Percentiles rank a stretch among this genome's conserved stretches.
Conservation (phyloP, 306 rosid species). For the Lathyrus aphaca region DNA sequence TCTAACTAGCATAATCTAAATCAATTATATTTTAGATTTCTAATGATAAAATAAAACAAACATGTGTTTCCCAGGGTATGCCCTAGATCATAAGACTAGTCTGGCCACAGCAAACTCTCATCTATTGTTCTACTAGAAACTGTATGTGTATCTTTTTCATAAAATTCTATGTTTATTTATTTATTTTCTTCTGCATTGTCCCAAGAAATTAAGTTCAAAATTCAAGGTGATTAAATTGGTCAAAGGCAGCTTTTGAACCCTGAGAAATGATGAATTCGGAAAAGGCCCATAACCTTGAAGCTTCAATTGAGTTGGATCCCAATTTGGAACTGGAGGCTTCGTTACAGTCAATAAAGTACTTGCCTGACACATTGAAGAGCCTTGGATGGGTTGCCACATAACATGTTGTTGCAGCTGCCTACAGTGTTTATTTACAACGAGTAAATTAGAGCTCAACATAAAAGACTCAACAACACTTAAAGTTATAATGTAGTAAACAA, state of each 20-base stretch:
- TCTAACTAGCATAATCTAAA: constrained; percentile 36
- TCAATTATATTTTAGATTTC: constrained; percentile 29
- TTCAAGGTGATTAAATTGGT: constrained; percentile 35
- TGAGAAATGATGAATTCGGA: constrained; percentile 67
- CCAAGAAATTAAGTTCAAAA: constrained; percentile 32
- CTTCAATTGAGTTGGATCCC: constrained; percentile 61
- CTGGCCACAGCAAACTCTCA: constrained; percentile 1
- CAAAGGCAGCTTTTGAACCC: constrained; percentile 49
- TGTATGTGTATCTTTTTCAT: not conserved
- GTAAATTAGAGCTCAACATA: not conserved
- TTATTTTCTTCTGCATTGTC: not conserved
- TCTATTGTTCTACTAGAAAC: not conserved
- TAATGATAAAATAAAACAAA: constrained; percentile 21
- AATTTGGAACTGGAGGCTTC: constrained; percentile 69
- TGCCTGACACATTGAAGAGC: constrained; percentile 60
- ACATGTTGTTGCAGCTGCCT: constrained; percentile 98
- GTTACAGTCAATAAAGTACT: constrained; percentile 84
- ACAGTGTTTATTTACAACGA: not conserved
- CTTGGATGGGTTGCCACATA: constrained; percentile 78
- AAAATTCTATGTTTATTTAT: not conserved
- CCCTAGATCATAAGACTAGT: not conserved
- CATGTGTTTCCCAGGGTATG: constrained; percentile 19
- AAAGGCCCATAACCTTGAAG: constrained; percentile 67
- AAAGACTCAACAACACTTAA: not conserved
- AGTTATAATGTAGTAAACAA: not conserved